Base-by-base conservation (phyloP, 768 basidiomycete species). In the Harrya chromipes region DNA sequence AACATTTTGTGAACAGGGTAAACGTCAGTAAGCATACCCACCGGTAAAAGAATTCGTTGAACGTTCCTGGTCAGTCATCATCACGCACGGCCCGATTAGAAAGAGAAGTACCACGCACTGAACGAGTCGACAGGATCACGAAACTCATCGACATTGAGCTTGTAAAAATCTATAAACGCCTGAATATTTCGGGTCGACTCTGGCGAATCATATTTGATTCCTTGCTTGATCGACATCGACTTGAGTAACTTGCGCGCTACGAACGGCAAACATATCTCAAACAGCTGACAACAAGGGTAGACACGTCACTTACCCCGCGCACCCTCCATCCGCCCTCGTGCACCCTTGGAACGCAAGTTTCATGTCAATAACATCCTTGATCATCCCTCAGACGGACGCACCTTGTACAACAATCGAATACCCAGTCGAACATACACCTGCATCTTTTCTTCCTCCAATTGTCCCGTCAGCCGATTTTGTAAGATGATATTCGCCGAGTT, bases 401-500 rank as follows among this genome's bases (percentile, higher is more conserved):
- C 83, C 78, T 89, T 90, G 76, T 98, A 99, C 52, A 97, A 66
- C 49, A 99, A 63, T 23, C 95, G 76, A 61, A 99, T 99, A 3
- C 95, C 95, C 14, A 99, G 71, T 34, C 94, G 74, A 0, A 97
- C 92, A 63, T 97, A 97, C 12, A 84, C 83, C 61, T 94, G 87
- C 93, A 97, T 99, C 75, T 97, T 98, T 73, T 98, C 95, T 70
- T 99, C 95, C 63, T 94, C 88, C 49, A 98, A 65, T 65, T 91
- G 89, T 0, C 95, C 95, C 0, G 91, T 94, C 67, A 82, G 69
- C 13, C 95, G 79, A 64, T 97, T 94, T 71, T 98, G 95, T 1
- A 99, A 94, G 50, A 97, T 92, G 57, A 99, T 97, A 64, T 99
- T 99, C 21, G 94, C 95, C 45, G 92, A 94, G 62, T 99, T 97